phyloP scores from a whole-genome alignment of 2,329 filamentous ascomycete species.

The Fusarium sp. region DNA sequence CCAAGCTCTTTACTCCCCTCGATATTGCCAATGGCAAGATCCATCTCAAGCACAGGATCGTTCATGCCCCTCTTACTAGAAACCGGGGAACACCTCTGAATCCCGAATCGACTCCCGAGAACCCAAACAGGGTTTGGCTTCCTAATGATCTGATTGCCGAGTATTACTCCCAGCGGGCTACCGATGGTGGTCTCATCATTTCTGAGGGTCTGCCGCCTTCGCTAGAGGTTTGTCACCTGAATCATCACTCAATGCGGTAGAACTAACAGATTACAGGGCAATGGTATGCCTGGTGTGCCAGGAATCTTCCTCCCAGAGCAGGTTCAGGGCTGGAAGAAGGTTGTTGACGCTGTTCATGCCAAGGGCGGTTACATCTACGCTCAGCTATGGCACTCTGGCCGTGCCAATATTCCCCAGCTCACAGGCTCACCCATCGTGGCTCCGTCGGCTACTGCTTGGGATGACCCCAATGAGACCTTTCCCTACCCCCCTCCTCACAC shows the following conservation, averaged over 20 bases:
- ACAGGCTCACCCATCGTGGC: constrained; percentile 53
- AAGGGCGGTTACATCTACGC: constrained; percentile 69
- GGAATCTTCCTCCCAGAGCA: constrained; percentile 68
- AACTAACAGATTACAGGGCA: constrained; percentile 36
- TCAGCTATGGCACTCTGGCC: constrained; percentile 66
- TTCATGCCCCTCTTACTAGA: constrained; percentile 64
- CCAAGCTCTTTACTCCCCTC: constrained; percentile 50
- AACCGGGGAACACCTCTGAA: constrained; percentile 61
- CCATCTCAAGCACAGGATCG: constrained; percentile 62
- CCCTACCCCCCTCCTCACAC: constrained; percentile 50
- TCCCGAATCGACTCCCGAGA: constrained; percentile 57
- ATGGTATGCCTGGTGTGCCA: constrained; percentile 60
- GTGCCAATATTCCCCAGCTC: constrained; percentile 52
- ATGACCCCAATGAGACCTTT: constrained; percentile 56
- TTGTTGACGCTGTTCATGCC: constrained; percentile 71
- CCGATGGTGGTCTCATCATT: constrained; percentile 56
- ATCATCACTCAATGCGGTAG: accelerated
- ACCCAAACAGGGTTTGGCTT: constrained; percentile 55
- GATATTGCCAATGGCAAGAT: constrained; percentile 56
- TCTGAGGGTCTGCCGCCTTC: constrained; percentile 62
- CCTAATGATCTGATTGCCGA: constrained; percentile 55
- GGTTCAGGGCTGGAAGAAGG: constrained; percentile 66
- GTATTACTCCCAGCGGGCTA: constrained; percentile 59
- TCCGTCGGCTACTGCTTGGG: constrained; percentile 58
- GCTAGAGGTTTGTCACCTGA: constrained; percentile 43